Evolutionary conservation across 768 basidiomycete genomes (phyloP), one percentile per base, ranked within the genome.

Genomic region (Mycena kentingensis): DNA sequence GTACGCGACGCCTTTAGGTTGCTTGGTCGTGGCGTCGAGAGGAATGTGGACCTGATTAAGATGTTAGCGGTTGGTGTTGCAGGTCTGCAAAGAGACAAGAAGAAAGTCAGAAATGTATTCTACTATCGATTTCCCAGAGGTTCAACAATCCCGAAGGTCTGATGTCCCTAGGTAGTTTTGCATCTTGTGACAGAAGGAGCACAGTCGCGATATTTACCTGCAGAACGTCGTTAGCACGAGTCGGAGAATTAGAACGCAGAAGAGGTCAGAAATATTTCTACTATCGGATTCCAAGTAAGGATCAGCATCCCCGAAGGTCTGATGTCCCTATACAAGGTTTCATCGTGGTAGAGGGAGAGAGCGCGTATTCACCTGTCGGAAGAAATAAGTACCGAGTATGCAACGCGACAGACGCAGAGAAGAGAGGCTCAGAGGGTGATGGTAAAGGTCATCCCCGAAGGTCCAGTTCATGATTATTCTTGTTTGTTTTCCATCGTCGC

Each of bases 271-370:
- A 58, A 54, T 45, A 67, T 71, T 78, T 82, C 82, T 86, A 85
- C 80, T 83, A 83, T 84, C 77, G 73, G 72, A 77, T 74, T 77
- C 80, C 79, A 70, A 63, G 57, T n/a, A n/a, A 70, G 73, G 71
- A 77, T 83, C 82, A 82, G 66, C 82, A 84, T 75, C 52, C 79
- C 73, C 71, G 65, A 68, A 74, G 75, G 78, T 83, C 80, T 82
- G 82, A 78, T 84, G 81, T 82, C 81, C 81, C 81, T 83, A 82
- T 76, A 58, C 67, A 67, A 51, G 63, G 73, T 77, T 58, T 73
- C 77, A 77, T 78, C 77, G 62, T 51, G n/a, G 29, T 39, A 49
- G 49, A 29, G 22, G 43, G 44, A 49, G 26, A 57, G n/a, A n/a
- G n/a, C n/a, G n/a, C n/a, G n/a, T n/a, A n/a, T n/a, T n/a, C n/a